Evolutionary conservation across 1,284 basidiomycete species (phyloP).

Genomic region (Ganoderma lucidum): DNA sequence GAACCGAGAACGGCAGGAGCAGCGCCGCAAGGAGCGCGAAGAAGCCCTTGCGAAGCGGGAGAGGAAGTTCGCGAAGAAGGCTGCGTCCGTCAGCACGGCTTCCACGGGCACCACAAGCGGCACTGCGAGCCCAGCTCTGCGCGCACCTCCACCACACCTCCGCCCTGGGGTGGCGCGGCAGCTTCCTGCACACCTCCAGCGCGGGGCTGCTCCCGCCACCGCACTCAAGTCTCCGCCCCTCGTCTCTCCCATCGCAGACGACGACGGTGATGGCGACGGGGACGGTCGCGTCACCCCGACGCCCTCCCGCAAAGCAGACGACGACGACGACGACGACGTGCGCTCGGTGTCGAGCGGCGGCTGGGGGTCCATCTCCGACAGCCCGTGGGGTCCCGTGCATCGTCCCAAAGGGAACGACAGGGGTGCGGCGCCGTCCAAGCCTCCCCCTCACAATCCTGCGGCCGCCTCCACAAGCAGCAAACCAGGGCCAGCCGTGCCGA

Average conservation of each 20-base stretch:
- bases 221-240: background rate
- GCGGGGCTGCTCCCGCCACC: conserved; percentile 13
- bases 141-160: conserved; percentile 20
- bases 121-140: background rate
- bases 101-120: background rate
- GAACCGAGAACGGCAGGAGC: conserved; percentile 11
- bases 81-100: background rate
- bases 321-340: too few relatives aligned
- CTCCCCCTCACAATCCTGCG: conserved; percentile 6
- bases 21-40: conserved; percentile 10
- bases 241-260: background rate
- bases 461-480: background rate
- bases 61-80: conserved; percentile 15
- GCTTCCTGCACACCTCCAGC: conserved; percentile 22
- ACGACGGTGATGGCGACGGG: background rate
- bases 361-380: conserved; percentile 19
- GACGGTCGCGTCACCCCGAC: conserved; percentile 8
- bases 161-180: conserved; percentile 15
- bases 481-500: background rate
- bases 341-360: conserved; percentile 18
- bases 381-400: conserved; percentile 11
- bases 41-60: conserved; percentile 6
- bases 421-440: background rate
- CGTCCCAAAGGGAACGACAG: background rate
- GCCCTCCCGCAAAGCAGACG: conserved; percentile 8